Evolutionary conservation across 345 rosid species (phyloP).

Genomic region (Iberis pinnata): DNA sequence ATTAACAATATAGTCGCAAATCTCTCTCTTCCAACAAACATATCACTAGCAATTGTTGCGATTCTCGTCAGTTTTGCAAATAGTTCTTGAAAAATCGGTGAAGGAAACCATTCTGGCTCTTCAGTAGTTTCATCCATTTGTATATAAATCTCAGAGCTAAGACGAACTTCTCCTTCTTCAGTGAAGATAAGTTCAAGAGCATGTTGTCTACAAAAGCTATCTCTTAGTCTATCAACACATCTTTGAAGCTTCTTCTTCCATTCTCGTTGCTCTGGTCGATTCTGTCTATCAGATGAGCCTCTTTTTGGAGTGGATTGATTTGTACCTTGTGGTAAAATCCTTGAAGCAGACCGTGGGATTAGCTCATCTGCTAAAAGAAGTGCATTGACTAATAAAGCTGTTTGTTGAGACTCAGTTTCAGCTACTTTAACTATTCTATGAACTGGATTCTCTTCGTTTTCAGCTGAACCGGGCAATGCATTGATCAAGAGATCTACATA

Average conservation of each 20-base stretch:
- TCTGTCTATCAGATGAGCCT: constrained; percentile 55
- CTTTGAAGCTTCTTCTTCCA: constrained; percentile 81
- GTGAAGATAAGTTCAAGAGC: constrained; percentile 86
- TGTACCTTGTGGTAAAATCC: constrained; percentile 48
- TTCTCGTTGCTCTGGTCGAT: constrained; percentile 74
- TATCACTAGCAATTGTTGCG: constrained; percentile 56
- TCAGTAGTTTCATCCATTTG: constrained; percentile 50
- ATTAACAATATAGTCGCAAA: constrained; percentile 75
- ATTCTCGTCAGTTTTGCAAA: constrained; percentile 54
- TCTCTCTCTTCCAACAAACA: constrained; percentile 85
- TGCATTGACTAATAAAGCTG: constrained; percentile 80
- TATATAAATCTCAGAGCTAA: constrained; percentile 49
- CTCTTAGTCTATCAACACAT: constrained; percentile 68
- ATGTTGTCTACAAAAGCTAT: constrained; percentile 85
- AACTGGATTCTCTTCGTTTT: constrained; percentile 56
- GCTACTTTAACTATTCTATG: constrained; percentile 64
- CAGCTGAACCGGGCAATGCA: constrained; percentile 71
- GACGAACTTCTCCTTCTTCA: constrained; percentile 70
- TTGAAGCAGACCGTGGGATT: constrained; percentile 74
- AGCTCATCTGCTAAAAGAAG: constrained; percentile 76
- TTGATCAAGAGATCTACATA: constrained; percentile 67
- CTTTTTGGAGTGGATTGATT: constrained; percentile 45
- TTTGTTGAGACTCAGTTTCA: constrained; percentile 73
- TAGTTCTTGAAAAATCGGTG: constrained; percentile 71
- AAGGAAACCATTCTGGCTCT: constrained; percentile 86